Percentiles rank a stretch among this genome's conserved stretches.
phyloP scores from a whole-genome alignment of 352 stramenopile genomes.

The Aphanomyces astaci region DNA sequence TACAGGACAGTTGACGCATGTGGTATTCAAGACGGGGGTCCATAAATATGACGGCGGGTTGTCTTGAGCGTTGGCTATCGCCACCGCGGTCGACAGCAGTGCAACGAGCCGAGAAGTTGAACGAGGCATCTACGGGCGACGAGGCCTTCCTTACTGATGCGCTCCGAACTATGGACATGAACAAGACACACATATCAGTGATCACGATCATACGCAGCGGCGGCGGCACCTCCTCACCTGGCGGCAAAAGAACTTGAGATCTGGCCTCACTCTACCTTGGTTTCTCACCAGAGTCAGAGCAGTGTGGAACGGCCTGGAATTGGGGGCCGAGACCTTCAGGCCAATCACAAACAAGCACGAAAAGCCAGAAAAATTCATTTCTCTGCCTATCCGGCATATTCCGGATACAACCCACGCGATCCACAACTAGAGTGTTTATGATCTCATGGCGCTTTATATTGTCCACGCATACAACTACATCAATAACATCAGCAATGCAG shows the following conservation, averaged over 20 bases:
- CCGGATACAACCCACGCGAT: not conserved
- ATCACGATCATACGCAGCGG: not conserved
- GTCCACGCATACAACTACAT: not conserved
- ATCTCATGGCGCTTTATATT: not conserved
- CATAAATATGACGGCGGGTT: not conserved
- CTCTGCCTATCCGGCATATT: not conserved
- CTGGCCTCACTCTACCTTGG: conserved; percentile 4
- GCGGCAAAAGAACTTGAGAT: not conserved
- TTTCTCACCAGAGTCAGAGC: conserved; percentile 8
- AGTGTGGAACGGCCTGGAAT: not conserved
- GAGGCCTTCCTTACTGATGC: too few relatives aligned
- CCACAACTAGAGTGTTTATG: not conserved
- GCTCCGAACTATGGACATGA: too few relatives aligned
- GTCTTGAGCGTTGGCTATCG: not conserved
- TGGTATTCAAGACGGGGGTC: not conserved
- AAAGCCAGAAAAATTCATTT: conserved; percentile 2
- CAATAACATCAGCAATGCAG: too few relatives aligned
- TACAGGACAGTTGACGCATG: conserved; percentile 18
- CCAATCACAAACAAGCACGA: not conserved
- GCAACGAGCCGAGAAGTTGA: not conserved
- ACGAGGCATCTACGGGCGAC: not conserved
- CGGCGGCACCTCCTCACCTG: not conserved
- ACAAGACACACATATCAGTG: not conserved
- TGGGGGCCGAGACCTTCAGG: not conserved
- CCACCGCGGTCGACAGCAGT: not conserved